Conservation (phyloP, 176 grass and related monocot genomes). For the Chloris gayana region DNA sequence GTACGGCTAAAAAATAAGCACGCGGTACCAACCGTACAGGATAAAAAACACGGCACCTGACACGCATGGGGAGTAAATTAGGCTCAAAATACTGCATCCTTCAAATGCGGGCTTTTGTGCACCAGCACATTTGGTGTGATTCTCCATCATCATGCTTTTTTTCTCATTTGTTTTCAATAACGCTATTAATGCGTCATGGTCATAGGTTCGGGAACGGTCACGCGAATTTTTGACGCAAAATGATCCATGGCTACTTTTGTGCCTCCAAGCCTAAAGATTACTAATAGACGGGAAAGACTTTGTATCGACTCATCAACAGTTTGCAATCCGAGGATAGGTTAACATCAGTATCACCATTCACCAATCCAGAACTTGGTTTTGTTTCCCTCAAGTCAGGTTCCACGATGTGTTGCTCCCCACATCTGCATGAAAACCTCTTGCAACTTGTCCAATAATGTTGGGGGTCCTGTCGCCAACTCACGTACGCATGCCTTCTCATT, state of each 20-base stretch:
- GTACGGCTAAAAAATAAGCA: background rate
- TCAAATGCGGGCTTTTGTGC: background rate
- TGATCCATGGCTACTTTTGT: background rate
- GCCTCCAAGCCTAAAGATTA: too few relatives aligned
- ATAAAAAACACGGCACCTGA: background rate
- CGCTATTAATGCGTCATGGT: too few relatives aligned
- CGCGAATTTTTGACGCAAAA: too few relatives aligned
- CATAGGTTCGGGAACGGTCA: too few relatives aligned
- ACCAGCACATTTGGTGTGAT: too few relatives aligned
- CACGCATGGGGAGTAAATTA: background rate
- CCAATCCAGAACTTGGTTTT: background rate
- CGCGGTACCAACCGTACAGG: too few relatives aligned
- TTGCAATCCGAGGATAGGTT: background rate
- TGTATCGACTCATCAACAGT: too few relatives aligned
- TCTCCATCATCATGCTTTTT: too few relatives aligned
- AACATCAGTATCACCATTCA: background rate
- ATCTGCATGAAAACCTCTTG: constrained; percentile 6
- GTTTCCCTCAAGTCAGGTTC: background rate
- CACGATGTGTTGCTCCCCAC: constrained; percentile 13
- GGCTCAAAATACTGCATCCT: background rate
- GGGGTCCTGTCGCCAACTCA: constrained; percentile 38
- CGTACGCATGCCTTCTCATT: constrained; percentile 29
- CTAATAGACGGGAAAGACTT: too few relatives aligned
- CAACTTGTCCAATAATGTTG: constrained; percentile 29
- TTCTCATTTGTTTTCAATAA: too few relatives aligned